These are phyloP conservation scores for Xylaria sp. DNA, from an alignment of 2,329 filamentous ascomycete species.

Conservation along the genomic window DNA sequence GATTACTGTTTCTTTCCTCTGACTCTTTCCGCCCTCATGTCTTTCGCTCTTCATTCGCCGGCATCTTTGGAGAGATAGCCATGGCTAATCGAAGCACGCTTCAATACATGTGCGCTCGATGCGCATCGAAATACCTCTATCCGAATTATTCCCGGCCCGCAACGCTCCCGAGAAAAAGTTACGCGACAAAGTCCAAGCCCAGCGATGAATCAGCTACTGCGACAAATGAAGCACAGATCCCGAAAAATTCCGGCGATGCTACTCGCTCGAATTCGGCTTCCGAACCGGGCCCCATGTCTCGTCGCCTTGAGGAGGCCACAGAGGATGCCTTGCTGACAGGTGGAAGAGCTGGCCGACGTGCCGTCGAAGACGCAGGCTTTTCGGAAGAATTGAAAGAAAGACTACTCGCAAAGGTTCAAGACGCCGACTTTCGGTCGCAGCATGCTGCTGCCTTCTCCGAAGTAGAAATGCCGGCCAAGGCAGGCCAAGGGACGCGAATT, in stretches of 20 bases:
- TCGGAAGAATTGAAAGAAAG: conserved; percentile 70
- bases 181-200: conserved; percentile 28
- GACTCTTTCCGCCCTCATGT: neutral
- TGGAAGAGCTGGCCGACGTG: conserved; percentile 68
- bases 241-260: conserved; percentile 14
- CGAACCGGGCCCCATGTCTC: conserved; percentile 62
- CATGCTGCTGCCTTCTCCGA: conserved; percentile 61
- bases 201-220: conserved; percentile 8
- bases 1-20: conserved; percentile 29
- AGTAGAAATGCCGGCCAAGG: conserved; percentile 63
- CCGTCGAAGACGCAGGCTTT: conserved; percentile 72
- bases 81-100: conserved; percentile 41
- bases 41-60: neutral
- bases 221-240: conserved; percentile 20
- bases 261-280: conserved; percentile 15
- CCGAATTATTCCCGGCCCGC: neutral
- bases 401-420: conserved; percentile 66
- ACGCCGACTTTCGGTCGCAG: conserved; percentile 65
- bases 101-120: conserved; percentile 43
- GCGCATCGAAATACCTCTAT: conserved; percentile 16
- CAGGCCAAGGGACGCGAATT: conserved; percentile 74
- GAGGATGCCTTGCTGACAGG: conserved; percentile 70
- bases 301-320: conserved; percentile 70
- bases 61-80: conserved; percentile 24
- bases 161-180: conserved; percentile 20